Evolutionary conservation across 164 flowering plant species (phyloP).

Genomic region (Santalum album): DNA sequence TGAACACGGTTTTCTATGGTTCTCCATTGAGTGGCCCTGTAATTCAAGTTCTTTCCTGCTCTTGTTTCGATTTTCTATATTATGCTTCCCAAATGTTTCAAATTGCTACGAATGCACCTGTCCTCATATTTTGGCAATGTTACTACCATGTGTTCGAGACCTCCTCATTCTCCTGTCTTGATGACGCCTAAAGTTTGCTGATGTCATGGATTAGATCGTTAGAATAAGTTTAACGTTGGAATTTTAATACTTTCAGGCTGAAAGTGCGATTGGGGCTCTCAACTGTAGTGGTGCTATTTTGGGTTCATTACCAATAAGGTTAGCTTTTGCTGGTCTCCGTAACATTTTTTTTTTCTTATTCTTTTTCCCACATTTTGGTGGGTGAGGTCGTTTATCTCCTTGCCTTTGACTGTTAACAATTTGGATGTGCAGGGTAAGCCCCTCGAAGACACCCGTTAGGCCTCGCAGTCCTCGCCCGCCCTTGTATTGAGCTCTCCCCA

Average conservation of each 20-base stretch:
- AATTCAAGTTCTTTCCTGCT: too few species aligned
- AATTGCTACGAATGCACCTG: too few species aligned
- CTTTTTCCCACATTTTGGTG: too few species aligned
- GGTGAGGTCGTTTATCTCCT: not conserved
- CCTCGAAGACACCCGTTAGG: conserved; percentile 77
- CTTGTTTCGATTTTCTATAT: too few species aligned
- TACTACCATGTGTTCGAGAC: too few species aligned
- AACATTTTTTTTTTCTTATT: not conserved
- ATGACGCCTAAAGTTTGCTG: not conserved
- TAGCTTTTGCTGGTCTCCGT: not conserved
- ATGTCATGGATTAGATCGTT: not conserved
- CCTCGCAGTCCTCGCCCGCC: conserved; percentile 51
- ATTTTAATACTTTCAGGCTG: conserved; percentile 40
- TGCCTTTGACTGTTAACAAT: not conserved
- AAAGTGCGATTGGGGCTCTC: conserved; percentile 83
- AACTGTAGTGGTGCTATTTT: conserved; percentile 71
- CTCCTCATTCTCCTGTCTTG: not conserved
- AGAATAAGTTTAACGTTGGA: not conserved
- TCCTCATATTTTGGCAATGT: too few species aligned
- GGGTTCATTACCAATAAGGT: conserved; percentile 74
- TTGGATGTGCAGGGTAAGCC: conserved; percentile 60
- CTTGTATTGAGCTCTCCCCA: conserved; percentile 33
- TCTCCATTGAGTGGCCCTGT: too few species aligned
- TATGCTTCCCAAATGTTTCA: too few species aligned
- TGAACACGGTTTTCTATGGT: too few species aligned